Base-by-base conservation (phyloP, 2,329 filamentous ascomycete genomes). In the Tolypocladium paradoxum region DNA sequence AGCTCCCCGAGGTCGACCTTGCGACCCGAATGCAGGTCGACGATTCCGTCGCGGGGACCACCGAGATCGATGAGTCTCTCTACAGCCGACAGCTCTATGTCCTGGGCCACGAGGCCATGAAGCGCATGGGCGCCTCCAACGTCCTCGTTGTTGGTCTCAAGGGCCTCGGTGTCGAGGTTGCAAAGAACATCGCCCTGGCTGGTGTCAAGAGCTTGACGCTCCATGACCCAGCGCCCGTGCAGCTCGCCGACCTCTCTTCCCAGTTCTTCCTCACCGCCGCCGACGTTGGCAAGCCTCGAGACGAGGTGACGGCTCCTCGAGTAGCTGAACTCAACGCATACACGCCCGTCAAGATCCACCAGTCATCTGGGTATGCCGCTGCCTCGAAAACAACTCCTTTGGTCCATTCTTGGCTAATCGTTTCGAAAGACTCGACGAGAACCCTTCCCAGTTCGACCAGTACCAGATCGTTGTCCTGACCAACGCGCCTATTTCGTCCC, bases 131-230 rank as follows among this genome's bases (percentile, higher is more conserved):
- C 65, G 88, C 90, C 57, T 97, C 93, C 53, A 95, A 97, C 67
- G 82, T 99, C 55, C 87, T 99, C 51, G 79, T 99, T 53, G 87
- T 92, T 57, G 93, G 93, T 58, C 76, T 97, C 61, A 92, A 93
- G 70, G 93, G 93, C 50, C 81, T 99, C 40, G 93, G 93, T 75
- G 92, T 96, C 53, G 93, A 99, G 73, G 93, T 99, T 63, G 92
- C 93, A 65, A 99, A 99, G 81, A 99, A 99, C 66, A 90, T 99
- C 65, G 93, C 93, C 55, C 85, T 99, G 62, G 93, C 93, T 62
- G 93, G 93, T 69, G 93, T 99, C 73, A 99, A 99, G 79, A 96
- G 91, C 66, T 76, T 99, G 61, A 93, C 92, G 2, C 81, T 99
- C 53, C 89, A 90, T 76, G 93, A 99, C 68, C 92, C 93, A 48